A percentile compares a stretch with the other conserved stretches of the same genome.
Evolutionary conservation across 2,329 filamentous ascomycete genomes (phyloP).

Genomic region (Alternaria sp.): DNA sequence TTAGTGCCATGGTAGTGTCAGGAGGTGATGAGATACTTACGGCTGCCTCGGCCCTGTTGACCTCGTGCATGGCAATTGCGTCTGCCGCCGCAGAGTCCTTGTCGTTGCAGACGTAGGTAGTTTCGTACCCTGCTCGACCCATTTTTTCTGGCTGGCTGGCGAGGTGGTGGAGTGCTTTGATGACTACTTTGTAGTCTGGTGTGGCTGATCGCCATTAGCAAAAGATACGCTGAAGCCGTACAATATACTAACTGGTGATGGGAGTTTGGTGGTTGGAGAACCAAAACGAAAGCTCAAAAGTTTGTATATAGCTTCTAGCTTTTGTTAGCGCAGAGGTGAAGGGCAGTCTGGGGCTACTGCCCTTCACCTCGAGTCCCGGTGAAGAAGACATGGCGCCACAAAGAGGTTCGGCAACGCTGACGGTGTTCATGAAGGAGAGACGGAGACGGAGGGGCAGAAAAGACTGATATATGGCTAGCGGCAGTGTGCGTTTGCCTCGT

Average conservation of each 20-base stretch:
- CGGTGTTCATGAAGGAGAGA: neutral
- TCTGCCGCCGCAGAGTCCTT: conserved; percentile 7
- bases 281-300: neutral
- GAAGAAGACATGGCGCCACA: neutral
- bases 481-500: neutral
- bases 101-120: conserved; percentile 1
- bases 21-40: conserved; percentile 3
- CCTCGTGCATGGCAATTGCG: conserved; percentile 1
- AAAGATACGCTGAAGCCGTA: neutral
- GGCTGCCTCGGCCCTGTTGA: neutral
- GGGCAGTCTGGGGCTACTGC: neutral
- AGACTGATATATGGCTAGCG: neutral
- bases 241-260: neutral
- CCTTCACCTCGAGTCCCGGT: neutral
- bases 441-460: neutral
- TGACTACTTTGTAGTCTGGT: neutral
- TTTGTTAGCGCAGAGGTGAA: neutral
- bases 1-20: neutral
- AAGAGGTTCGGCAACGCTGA: neutral
- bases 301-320: neutral
- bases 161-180: neutral
- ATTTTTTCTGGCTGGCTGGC: conserved; percentile 7
- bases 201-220: neutral
- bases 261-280: neutral
- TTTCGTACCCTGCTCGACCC: conserved; percentile 30